Conservation (phyloP, 164 flowering plant species). For the Chloranthus sessilifolius region DNA sequence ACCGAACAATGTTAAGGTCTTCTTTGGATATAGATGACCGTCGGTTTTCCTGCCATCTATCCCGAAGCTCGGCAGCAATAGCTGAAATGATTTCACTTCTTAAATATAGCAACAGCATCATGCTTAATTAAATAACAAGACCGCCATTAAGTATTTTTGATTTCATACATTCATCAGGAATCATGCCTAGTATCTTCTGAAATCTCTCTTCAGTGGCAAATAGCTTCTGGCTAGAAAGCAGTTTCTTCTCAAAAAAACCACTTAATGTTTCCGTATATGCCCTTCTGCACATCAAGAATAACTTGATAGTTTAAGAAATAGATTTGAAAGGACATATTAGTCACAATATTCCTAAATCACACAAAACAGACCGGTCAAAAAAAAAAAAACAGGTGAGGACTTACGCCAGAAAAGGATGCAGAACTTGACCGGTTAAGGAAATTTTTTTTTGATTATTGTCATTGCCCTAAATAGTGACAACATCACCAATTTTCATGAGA, state of each 20-base stretch:
- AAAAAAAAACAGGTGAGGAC: conserved; percentile 19
- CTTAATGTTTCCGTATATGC: conserved; percentile 69
- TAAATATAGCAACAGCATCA: neutral
- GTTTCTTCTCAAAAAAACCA: conserved; percentile 61
- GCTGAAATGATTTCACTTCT: conserved; percentile 40
- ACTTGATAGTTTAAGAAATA: conserved; percentile 8
- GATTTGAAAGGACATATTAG: neutral
- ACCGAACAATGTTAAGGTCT: conserved; percentile 58
- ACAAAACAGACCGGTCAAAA: neutral
- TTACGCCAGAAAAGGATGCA: conserved; percentile 95
- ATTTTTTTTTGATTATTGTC: conserved; percentile 74
- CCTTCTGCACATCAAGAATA: conserved; percentile 47
- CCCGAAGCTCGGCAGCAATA: conserved; percentile 74
- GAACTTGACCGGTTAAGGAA: conserved; percentile 50
- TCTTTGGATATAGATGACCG: conserved; percentile 52
- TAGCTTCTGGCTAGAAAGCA: conserved; percentile 52
- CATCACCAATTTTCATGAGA: conserved; percentile 11
- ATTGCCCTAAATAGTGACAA: conserved; percentile 52
- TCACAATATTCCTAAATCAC: neutral
- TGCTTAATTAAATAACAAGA: too few species aligned
- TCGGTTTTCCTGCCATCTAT: conserved; percentile 67
- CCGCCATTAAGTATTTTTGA: neutral
- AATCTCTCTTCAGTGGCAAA: conserved; percentile 65
- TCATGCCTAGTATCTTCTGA: conserved; percentile 80
- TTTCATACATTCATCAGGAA: conserved; percentile 79